Conservation (phyloP, 768 basidiomycete species). For the Tricholoma terreum region DNA sequence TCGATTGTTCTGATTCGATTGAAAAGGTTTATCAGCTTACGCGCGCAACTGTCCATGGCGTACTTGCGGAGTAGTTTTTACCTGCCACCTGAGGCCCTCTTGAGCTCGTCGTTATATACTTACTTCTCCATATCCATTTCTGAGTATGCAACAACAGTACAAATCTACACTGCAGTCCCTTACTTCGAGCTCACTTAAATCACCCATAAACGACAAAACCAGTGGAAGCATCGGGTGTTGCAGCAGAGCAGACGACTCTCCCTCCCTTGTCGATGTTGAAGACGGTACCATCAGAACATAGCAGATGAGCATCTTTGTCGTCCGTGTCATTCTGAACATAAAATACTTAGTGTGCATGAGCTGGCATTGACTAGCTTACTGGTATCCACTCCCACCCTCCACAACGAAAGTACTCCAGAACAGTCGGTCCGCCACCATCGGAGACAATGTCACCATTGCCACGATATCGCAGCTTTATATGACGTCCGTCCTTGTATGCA, state of each 20-base stretch:
- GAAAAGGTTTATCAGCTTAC: slow-evolving; percentile 58
- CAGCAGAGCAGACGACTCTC: slow-evolving; percentile 47
- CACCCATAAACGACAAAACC: slow-evolving; percentile 48
- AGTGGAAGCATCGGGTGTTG: slow-evolving; percentile 29
- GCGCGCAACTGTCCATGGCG: slow-evolving; percentile 43
- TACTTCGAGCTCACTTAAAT: slow-evolving; percentile 2
- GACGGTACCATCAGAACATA: slow-evolving; percentile 82
- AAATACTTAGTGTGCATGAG: slow-evolving; percentile 2
- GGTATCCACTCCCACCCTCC: slow-evolving; percentile 87
- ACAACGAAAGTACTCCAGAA: slow-evolving; percentile 79
- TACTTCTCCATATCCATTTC: neutral
- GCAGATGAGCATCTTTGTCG: slow-evolving; percentile 62
- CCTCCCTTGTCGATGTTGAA: slow-evolving; percentile 60
- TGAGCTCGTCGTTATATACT: neutral
- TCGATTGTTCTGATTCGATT: slow-evolving; percentile 64
- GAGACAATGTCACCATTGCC: slow-evolving; percentile 37
- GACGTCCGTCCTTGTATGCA: slow-evolving; percentile 80
- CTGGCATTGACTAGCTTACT: slow-evolving; percentile 32
- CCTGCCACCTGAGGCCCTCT: neutral
- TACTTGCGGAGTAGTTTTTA: slow-evolving; percentile 2
- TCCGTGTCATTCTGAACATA: slow-evolving; percentile 54
- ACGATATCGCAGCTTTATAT: slow-evolving; percentile 59
- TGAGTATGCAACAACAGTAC: neutral
- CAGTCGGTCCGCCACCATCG: slow-evolving; percentile 45
- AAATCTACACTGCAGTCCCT: neutral